These are phyloP conservation scores for Stropharia rugosoannulata DNA, from an alignment of 768 basidiomycete species.

Conservation along the genomic window DNA sequence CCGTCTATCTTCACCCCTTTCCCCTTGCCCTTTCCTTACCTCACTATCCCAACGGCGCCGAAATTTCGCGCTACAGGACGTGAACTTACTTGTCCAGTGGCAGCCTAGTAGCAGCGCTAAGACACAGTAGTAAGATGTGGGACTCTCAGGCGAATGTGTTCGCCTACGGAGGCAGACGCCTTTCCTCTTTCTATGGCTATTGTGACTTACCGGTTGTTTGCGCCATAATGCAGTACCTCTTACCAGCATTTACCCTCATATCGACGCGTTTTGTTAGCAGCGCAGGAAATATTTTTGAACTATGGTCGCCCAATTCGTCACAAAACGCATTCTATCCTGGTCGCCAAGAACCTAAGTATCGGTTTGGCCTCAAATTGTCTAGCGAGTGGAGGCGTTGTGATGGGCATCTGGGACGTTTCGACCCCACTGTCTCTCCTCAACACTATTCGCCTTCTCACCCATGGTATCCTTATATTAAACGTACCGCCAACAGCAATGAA, in stretches of 20 bases:
- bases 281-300: not conserved
- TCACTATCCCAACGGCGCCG: too few relatives aligned
- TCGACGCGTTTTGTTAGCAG: not conserved
- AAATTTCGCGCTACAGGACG: too few relatives aligned
- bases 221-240: not conserved
- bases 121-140: too few relatives aligned
- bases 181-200: not conserved
- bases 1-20: too few relatives aligned
- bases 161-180: too few relatives aligned
- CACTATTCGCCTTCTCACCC: not conserved
- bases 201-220: not conserved
- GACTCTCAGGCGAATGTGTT: too few relatives aligned
- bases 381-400: too few relatives aligned
- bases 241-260: not conserved
- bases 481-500: accelerated
- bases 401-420: slow-evolving; percentile 12
- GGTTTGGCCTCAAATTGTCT: not conserved
- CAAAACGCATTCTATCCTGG: slow-evolving; percentile 12
- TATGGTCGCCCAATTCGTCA: slow-evolving; percentile 5
- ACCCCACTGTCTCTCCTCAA: slow-evolving; percentile 12
- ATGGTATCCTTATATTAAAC: slow-evolving; percentile 7
- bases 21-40: too few relatives aligned
- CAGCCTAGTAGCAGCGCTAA: too few relatives aligned
- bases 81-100: too few relatives aligned
- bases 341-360: not conserved